Conservation (phyloP, 73 alveolate species). For the Tetrahymena malaccensis region DNA sequence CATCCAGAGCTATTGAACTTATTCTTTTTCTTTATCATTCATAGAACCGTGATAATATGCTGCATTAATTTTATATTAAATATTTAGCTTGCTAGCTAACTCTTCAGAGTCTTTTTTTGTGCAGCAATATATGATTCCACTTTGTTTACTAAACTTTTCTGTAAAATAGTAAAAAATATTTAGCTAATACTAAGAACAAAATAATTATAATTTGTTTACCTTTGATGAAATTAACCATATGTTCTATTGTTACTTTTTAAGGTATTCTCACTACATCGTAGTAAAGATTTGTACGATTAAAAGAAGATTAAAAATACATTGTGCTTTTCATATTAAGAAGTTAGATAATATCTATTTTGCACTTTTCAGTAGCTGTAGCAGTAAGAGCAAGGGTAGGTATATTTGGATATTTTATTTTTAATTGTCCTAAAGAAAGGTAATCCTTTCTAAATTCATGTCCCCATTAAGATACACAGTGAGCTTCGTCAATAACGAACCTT, state of each 20-base stretch:
- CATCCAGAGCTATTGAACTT: slow-evolving; percentile 85
- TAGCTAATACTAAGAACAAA: neutral
- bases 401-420: slow-evolving; percentile 73
- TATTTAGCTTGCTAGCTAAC: slow-evolving; percentile 63
- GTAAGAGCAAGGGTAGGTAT: slow-evolving; percentile 97
- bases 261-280: slow-evolving; percentile 60
- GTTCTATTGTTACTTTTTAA: neutral
- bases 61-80: slow-evolving; percentile 58
- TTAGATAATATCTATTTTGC: slow-evolving; percentile 86
- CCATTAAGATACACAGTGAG: slow-evolving; percentile 99
- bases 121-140: slow-evolving; percentile 94
- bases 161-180: neutral
- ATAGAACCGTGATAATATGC: slow-evolving; percentile 93
- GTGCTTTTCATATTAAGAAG: slow-evolving; percentile 74
- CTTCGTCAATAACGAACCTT: slow-evolving; percentile 98
- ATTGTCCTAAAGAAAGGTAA: slow-evolving; percentile 68
- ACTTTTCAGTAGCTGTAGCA: slow-evolving; percentile 97
- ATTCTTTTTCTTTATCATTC: slow-evolving; percentile 56
- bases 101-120: slow-evolving; percentile 87
- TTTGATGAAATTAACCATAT: neutral
- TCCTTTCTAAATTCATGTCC: slow-evolving; percentile 98
- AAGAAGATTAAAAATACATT: slow-evolving; percentile 73
- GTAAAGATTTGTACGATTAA: slow-evolving; percentile 85
- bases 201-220: neutral
- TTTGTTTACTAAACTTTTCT: slow-evolving; percentile 10